Percentiles rank a stretch among this genome's conserved stretches.
These are phyloP conservation scores for Neofusicoccum umdonicola DNA, from an alignment of 2,329 filamentous ascomycete genomes.

Conservation along the genomic window DNA sequence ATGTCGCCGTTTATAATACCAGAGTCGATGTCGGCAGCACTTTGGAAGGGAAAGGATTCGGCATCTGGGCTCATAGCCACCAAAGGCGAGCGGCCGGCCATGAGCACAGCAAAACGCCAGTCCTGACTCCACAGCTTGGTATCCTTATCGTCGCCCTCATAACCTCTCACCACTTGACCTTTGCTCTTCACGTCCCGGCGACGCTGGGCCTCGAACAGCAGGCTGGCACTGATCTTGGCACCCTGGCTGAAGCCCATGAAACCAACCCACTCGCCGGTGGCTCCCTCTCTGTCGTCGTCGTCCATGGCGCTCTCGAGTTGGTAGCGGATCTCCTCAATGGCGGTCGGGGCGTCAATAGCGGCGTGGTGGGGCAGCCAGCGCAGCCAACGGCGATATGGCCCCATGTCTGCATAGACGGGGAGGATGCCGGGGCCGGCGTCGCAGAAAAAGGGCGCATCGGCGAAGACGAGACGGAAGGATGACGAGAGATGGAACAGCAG, in stretches of 20 bases:
- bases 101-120: constrained; percentile 61
- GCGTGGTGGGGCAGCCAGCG: constrained; percentile 61
- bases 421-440: constrained; percentile 61
- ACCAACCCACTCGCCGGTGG: constrained; percentile 48
- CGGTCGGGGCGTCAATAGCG: constrained; percentile 50
- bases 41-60: constrained; percentile 37
- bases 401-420: constrained; percentile 62
- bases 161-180: constrained; percentile 23
- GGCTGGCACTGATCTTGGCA: constrained; percentile 47
- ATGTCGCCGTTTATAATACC: constrained; percentile 24
- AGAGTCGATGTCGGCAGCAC: constrained; percentile 36
- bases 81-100: constrained; percentile 62
- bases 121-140: constrained; percentile 21
- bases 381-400: constrained; percentile 65
- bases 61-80: constrained; percentile 44
- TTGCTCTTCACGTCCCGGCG: constrained; percentile 28
- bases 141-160: constrained; percentile 26
- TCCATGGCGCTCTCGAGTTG: constrained; percentile 45
- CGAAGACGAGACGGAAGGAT: constrained; percentile 69
- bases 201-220: constrained; percentile 60
- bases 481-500: constrained; percentile 50
- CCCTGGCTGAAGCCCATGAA: constrained; percentile 52
- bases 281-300: constrained; percentile 42
- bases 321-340: constrained; percentile 48
- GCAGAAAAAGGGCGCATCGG: constrained; percentile 66